A percentile compares a stretch with the other conserved stretches of the same genome.
phyloP scores from a whole-genome alignment of 2,329 filamentous ascomycete species.

The Xylariaceae sp. region DNA sequence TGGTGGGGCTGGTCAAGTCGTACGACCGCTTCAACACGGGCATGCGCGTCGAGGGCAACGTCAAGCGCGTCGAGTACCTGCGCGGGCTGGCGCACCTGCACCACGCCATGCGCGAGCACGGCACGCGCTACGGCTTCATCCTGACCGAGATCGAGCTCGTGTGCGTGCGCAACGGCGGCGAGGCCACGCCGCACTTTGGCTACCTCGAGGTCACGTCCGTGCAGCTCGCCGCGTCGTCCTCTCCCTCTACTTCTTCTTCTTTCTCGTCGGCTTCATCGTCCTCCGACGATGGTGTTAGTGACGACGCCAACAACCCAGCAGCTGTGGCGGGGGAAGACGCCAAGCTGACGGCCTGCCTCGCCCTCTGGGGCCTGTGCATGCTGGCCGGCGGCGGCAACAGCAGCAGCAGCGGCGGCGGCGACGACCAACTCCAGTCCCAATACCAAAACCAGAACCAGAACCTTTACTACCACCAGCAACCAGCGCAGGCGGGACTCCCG shows the following conservation, averaged over 20 bases:
- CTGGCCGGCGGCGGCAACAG: slow-evolving; percentile 50
- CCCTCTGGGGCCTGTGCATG: slow-evolving; percentile 72
- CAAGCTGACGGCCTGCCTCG: slow-evolving; percentile 62
- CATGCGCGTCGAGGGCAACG: slow-evolving; percentile 78
- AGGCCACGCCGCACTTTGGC: slow-evolving; percentile 73
- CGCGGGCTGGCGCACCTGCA: slow-evolving; percentile 80
- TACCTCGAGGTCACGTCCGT: slow-evolving; percentile 67
- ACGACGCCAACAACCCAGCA: too few species aligned
- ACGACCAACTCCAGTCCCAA: too few species aligned
- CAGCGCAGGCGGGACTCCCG: too few species aligned
- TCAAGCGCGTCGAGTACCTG: slow-evolving; percentile 83
- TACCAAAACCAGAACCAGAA: too few species aligned
- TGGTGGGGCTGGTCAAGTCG: slow-evolving; percentile 69
- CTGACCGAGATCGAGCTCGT: slow-evolving; percentile 94
- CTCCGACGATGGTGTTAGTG: too few species aligned
- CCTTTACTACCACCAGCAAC: too few species aligned
- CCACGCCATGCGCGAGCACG: slow-evolving; percentile 86
- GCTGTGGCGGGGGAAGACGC: slow-evolving; percentile 30
- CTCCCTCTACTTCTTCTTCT: too few species aligned
- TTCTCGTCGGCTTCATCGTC: too few species aligned
- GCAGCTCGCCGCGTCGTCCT: slow-evolving; percentile 41
- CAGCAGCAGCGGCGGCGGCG: too few species aligned
- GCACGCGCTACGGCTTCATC: slow-evolving; percentile 91
- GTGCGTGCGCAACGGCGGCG: slow-evolving; percentile 72
- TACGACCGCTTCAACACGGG: slow-evolving; percentile 94